Evolutionary conservation across 768 basidiomycete species (phyloP).

Genomic region (Chlorophyllum brunneum): DNA sequence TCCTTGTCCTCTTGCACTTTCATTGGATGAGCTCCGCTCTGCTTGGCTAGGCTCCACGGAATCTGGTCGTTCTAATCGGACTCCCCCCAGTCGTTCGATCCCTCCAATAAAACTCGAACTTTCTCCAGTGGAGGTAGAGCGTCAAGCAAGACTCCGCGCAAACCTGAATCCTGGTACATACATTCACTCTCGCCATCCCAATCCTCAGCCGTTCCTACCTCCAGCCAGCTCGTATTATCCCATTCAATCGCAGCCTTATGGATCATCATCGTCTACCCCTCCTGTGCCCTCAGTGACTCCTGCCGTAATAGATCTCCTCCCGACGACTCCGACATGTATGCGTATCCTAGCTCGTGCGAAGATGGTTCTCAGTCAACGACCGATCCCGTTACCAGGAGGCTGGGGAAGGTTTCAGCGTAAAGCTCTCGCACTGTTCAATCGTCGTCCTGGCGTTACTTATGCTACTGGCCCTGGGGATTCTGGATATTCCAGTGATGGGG

Average conservation of each 20-base stretch:
- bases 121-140: conserved; percentile 18
- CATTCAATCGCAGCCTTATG: not conserved
- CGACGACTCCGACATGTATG: conserved; percentile 23
- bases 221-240: conserved; percentile 27
- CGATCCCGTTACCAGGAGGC: conserved; percentile 21
- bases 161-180: not conserved
- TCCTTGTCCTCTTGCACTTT: conserved; percentile 41
- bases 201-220: conserved; percentile 26
- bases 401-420: conserved; percentile 10
- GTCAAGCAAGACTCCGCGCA: conserved; percentile 4
- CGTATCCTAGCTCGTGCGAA: conserved; percentile 24
- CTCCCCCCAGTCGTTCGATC: not conserved
- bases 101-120: conserved; percentile 29
- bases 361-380: conserved; percentile 21
- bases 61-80: conserved; percentile 7
- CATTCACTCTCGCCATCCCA: conserved; percentile 23
- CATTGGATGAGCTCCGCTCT: conserved; percentile 51
- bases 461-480: conserved; percentile 42
- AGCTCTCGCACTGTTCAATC: conserved; percentile 2
- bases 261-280: conserved; percentile 3
- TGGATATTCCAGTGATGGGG: conserved; percentile 9
- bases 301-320: conserved; percentile 31
- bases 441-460: conserved; percentile 36
- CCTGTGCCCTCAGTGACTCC: conserved; percentile 27
- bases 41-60: conserved; percentile 54